Percentiles rank a stretch among this genome's conserved stretches.
These are phyloP conservation scores for Xylaria curta DNA, from an alignment of 495 filamentous ascomycete genomes.

Conservation along the genomic window DNA sequence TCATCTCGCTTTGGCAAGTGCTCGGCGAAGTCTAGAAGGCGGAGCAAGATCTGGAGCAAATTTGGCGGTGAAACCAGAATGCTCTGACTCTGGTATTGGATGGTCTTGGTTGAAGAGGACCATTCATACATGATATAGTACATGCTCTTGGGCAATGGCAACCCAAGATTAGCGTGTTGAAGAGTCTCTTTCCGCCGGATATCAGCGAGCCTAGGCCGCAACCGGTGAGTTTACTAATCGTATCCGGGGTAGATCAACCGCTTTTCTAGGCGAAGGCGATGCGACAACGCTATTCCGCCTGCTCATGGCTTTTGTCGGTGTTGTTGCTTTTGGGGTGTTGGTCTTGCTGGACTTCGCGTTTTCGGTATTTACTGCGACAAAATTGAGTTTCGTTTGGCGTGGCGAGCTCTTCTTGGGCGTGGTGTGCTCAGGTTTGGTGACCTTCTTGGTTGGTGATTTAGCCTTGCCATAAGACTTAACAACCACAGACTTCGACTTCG, in stretches of 20 bases:
- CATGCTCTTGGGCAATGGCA: not conserved
- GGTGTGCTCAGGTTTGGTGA: constrained; percentile 26
- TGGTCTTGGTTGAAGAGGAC: not conserved
- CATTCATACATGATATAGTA: not conserved
- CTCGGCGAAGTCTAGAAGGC: not conserved
- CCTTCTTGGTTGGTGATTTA: constrained; percentile 33
- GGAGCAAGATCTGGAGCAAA: not conserved
- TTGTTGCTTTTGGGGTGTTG: constrained; percentile 13
- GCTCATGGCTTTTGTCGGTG: constrained; percentile 6
- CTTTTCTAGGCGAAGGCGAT: constrained; percentile 25
- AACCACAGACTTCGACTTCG: constrained; percentile 39
- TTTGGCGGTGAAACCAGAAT: constrained; percentile 9
- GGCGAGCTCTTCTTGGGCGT: constrained; percentile 36
- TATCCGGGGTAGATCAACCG: constrained; percentile 30
- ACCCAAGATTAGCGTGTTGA: not conserved
- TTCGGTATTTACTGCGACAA: constrained; percentile 30
- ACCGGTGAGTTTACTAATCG: constrained; percentile 30
- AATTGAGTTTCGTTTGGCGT: constrained; percentile 35
- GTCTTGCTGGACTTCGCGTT: constrained; percentile 16
- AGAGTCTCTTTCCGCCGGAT: not conserved
- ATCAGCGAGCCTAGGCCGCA: not conserved
- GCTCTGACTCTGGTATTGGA: not conserved
- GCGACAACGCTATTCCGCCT: constrained; percentile 7
- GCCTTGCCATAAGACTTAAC: constrained; percentile 41
- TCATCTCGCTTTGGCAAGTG: not conserved